Evolutionary conservation across 2,329 filamentous ascomycete genomes (phyloP), one percentile per base, ranked within the genome.

Genomic region (Penicillium fuscoglaucum): DNA sequence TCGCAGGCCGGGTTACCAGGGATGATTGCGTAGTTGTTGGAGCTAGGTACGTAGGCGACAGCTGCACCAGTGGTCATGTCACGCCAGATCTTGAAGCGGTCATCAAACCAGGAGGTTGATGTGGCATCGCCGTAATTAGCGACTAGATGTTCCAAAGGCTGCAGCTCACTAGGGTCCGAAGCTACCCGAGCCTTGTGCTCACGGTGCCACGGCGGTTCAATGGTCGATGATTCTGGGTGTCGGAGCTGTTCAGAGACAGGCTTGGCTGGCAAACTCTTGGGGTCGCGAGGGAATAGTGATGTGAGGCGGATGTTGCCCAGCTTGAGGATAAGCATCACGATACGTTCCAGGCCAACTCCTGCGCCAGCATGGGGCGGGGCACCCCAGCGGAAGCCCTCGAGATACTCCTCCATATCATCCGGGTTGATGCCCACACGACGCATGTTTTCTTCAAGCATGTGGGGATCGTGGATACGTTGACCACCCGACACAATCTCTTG

Each of bases 111-210:
- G 0, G 91, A 95, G 0, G 93, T 97, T 70, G 96, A 96, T 49
- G 91, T 92, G 2, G 93, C 91, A 74, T 97, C 93, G 61, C 93
- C 93, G 67, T 97, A 97, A 75, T 97, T 97, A 70, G 91, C 91
- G 73, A 97, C 92, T 43, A 97, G 86, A 71, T 96, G 89, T 72
- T 93, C 90, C 6, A 97, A 73, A 0, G 90, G 83, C 52, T 92
- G 92, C 54, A 89, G 79, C 50, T 87, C 81, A 8, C 80, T 78
- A 52, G 77, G 72, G 57, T 76, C 81, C 65, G 76, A 65, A 12
- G 76, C 76, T 64, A 78, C 77, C 13, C 77, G 67, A 56, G 59
- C 75, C 66, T 62, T 75, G 68, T 65, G 74, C 35, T 69, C 66
- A 9, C 57, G 69, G 58, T 76, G 79, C 87, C 87, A 90, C 33